Evolutionary conservation across 768 basidiomycete species (phyloP), one percentile per base, ranked within the genome.

Genomic region (Boletellus ananiceps): DNA sequence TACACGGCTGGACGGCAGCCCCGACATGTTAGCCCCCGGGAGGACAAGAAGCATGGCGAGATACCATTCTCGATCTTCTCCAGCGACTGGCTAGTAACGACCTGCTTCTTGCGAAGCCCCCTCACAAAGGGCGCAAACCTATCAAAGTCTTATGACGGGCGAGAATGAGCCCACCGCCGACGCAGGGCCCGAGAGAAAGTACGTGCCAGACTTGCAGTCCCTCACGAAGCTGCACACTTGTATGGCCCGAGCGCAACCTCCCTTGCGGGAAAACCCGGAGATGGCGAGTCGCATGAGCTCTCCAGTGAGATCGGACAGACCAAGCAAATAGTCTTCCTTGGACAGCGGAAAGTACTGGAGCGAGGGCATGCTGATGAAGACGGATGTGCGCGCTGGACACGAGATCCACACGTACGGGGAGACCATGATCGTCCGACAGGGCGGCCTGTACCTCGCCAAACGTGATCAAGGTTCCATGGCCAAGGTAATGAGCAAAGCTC

Each of bases 281-380:
- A 97, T 95, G 11, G 92, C 93, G 55, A 86, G 87, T 31, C 95
- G 80, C 96, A 98, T 97, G 21, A 98, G 80, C 69, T 99, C 96
- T 38, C 96, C 96, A 0, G 93, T 96, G 18, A 99, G 76, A 68
- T 99, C 96, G 7, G 91, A 89, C 25, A 98, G 70, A 5, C 96
- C 96, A 3, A 97, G 80, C 13, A 97, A 73, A 62, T 96, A 98
- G 63, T 98, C 94, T 35, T 86, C 82, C 31, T 81, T 63, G 8
- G 90, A 77, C 29, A 94, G 63, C 4, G 83, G 80, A 57, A 93
- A 86, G 55, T 79, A 87, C 93, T 95, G 64, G 39, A 34, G 29
- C 38, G 40, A 49, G 48, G n/a, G 13, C 4, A 1, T 31, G 29
- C 49, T 16, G 44, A 46, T 50, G 41, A 55, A 51, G 13, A 46